These are phyloP conservation scores for Magnaporthales sp. DNA, from an alignment of 2,329 filamentous ascomycete species.

Conservation along the genomic window DNA sequence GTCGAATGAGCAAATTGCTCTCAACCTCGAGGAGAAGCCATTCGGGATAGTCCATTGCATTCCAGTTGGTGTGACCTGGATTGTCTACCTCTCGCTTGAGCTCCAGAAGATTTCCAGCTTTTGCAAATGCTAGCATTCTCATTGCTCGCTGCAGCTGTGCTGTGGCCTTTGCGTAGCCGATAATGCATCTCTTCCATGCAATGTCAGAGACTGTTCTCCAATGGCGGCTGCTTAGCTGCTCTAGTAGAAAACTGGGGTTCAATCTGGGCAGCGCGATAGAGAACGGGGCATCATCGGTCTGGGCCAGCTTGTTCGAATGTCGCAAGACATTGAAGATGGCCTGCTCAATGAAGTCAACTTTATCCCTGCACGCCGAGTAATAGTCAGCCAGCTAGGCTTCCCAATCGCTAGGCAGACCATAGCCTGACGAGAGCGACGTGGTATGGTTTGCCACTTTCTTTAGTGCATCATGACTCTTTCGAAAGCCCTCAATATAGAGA, in stretches of 20 bases:
- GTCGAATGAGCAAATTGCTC: conserved; percentile 50
- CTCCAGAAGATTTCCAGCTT: conserved; percentile 15
- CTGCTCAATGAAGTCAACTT: neutral
- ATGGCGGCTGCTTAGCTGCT: neutral
- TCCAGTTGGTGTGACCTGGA: conserved; percentile 47
- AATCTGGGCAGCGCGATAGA: neutral
- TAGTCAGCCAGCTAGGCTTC: neutral
- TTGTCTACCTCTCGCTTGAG: conserved; percentile 36
- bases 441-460: neutral
- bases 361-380: neutral
- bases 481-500: neutral
- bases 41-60: conserved; percentile 42
- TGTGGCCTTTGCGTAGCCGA: conserved; percentile 30
- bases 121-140: conserved; percentile 23
- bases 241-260: neutral
- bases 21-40: conserved; percentile 58
- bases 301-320: neutral
- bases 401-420: neutral
- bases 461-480: neutral
- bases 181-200: conserved; percentile 15
- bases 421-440: neutral
- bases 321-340: neutral
- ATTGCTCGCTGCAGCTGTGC: conserved; percentile 30
- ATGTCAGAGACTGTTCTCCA: neutral
- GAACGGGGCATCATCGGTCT: neutral